Evolutionary conservation across 2,329 filamentous ascomycete species (phyloP), one percentile per base, ranked within the genome.

Genomic region (Pyrenochaeta sp.): DNA sequence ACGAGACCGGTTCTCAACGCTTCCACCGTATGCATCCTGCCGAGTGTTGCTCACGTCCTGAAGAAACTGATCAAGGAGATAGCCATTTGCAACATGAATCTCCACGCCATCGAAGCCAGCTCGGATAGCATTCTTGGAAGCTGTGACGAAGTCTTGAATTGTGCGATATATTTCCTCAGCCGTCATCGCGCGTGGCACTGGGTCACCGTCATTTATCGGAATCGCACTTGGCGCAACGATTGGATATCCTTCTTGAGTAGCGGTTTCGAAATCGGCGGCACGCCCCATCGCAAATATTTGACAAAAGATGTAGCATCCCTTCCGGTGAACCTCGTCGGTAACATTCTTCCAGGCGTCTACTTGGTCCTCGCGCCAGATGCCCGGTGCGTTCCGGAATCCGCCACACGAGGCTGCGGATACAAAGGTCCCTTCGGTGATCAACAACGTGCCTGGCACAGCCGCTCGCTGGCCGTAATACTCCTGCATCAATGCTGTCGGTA

Each of bases 11-110:
- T 80, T 78, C 70, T 76, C 74, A 14, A 78, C 61, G 34, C 68
- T 74, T 1, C 77, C 77, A 69, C 77, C 69, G 72, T 78, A 24
- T 40, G 54, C 5, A 45, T 80, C 77, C 1, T 63, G 79, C 2
- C 82, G 74, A 34, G 72, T 69, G 68, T 86, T 86, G 54, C 73
- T 71, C 7, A 68, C 75, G 49, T 81, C 77, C 51, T 82, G 85
- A 13, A 86, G 72, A 65, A 90, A 90, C 55, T 86, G 78, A 41
- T 80, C 78, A 10, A 87, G 65, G 1, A 90, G 74, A 60, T 89
- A 89, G 3, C 85, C 85, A 54, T 87, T 85, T 1, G 83, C 83
- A 19, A 67, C 74, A 51, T 76, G 73, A 13, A 77, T 64, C 50
- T 77, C 85, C 13, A 88, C 76, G 2, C 81, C 81, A 56, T 88